phyloP scores from a whole-genome alignment of 2,329 filamentous ascomycete species.

The Aspergillus persii region DNA sequence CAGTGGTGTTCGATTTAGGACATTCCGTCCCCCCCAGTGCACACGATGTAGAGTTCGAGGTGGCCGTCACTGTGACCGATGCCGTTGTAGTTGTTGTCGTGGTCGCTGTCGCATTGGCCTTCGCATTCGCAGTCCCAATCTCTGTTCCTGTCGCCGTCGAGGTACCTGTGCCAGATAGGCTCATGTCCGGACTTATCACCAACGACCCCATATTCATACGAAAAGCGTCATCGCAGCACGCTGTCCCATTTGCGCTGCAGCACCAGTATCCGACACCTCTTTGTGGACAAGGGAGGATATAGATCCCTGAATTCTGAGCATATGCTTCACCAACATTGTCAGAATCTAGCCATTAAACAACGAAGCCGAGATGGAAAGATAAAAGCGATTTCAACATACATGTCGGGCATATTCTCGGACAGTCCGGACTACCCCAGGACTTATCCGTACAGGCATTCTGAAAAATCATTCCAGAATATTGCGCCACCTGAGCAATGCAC shows the following conservation, averaged over 20 bases:
- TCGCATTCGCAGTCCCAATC: not conserved
- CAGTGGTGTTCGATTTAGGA: not conserved
- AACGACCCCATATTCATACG: not conserved
- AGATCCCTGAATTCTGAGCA: not conserved
- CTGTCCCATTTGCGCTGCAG: not conserved
- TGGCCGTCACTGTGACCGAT: not conserved
- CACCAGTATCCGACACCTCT: not conserved
- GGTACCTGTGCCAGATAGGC: not conserved
- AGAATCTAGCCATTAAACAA: too few relatives aligned
- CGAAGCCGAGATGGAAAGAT: not conserved
- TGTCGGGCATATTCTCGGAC: not conserved
- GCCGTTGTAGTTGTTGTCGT: not conserved
- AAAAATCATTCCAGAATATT: not conserved
- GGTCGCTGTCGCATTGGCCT: not conserved
- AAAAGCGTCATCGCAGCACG: not conserved
- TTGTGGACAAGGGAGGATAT: not conserved
- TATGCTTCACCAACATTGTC: not conserved
- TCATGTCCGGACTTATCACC: not conserved
- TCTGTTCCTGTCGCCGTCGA: not conserved
- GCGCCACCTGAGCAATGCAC: not conserved
- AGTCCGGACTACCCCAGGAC: not conserved
- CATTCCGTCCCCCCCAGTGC: not conserved
- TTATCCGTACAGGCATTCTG: not conserved
- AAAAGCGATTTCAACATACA: not conserved
- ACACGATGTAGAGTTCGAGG: not conserved